These are phyloP conservation scores for Pouteria campechiana DNA, from an alignment of 179 eudicot genomes.

Conservation along the genomic window DNA sequence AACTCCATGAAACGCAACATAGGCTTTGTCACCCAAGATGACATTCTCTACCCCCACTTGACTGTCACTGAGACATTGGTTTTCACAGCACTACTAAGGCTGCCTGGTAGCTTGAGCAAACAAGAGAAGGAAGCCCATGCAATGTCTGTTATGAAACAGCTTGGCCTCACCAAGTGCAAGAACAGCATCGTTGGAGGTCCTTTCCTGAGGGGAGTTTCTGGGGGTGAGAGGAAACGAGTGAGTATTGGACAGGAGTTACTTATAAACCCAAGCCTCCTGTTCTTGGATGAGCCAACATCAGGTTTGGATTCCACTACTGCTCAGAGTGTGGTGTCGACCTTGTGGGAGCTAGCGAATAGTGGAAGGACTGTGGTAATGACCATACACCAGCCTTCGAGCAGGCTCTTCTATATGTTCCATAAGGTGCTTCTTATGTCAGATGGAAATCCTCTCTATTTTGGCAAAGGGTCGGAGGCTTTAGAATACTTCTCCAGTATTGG, in stretches of 20 bases:
- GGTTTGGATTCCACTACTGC: constrained; percentile 89
- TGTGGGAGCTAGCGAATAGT: constrained; percentile 43
- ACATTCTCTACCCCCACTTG: constrained; percentile 51
- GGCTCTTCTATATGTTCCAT: constrained; percentile 67
- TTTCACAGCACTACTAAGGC: constrained; percentile 51
- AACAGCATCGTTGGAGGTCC: constrained; percentile 54
- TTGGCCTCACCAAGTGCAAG: constrained; percentile 50
- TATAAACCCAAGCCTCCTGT: constrained; percentile 64
- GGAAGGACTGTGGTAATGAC: constrained; percentile 79
- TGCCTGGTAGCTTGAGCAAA: constrained; percentile 40
- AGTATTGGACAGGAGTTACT: constrained; percentile 85
- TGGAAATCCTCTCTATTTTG: constrained; percentile 62
- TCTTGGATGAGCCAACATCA: constrained; percentile 79
- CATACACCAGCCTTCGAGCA: constrained; percentile 84
- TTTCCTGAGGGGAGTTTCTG: constrained; percentile 57
- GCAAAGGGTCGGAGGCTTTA: constrained; percentile 46
- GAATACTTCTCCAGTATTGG: constrained; percentile 51
- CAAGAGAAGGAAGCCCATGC: constrained; percentile 40
- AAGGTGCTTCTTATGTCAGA: constrained; percentile 71
- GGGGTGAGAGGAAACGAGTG: constrained; percentile 79
- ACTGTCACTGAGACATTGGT: constrained; percentile 68
- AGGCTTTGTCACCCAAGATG: constrained; percentile 85
- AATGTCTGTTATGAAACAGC: constrained; percentile 31
- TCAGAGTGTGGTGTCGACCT: constrained; percentile 48
- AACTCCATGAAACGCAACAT: constrained; percentile 42